phyloP scores from a whole-genome alignment of 2,329 filamentous ascomycete species.

The Monilinia vaccinii-corymbosi region DNA sequence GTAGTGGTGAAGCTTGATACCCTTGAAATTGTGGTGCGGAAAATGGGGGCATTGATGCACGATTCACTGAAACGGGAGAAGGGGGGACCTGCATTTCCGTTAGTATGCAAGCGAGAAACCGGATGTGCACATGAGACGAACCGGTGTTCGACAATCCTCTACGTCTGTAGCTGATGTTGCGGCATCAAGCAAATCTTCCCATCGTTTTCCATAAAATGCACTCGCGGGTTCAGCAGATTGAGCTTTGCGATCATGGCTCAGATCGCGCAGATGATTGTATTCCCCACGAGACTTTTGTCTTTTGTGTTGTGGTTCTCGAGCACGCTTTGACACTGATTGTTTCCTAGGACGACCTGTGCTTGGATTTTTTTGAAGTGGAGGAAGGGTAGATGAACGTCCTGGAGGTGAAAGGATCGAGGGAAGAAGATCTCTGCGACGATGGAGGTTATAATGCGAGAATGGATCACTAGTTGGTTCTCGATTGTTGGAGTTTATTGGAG shows the following conservation, averaged over 20 bases:
- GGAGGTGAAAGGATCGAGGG: slow-evolving; percentile 79
- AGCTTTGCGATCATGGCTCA: slow-evolving; percentile 68
- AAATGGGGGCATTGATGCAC: slow-evolving; percentile 53
- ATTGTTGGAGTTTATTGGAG: slow-evolving; percentile 52
- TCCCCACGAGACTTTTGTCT: slow-evolving; percentile 64
- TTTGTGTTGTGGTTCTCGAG: slow-evolving; percentile 68
- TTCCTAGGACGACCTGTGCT: slow-evolving; percentile 70
- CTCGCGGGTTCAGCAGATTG: slow-evolving; percentile 74
- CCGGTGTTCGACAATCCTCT: slow-evolving; percentile 83
- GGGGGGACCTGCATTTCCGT: slow-evolving; percentile 47
- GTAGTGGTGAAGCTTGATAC: slow-evolving; percentile 83
- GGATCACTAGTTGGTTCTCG: slow-evolving; percentile 55
- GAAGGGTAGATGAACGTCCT: slow-evolving; percentile 78
- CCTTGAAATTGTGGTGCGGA: slow-evolving; percentile 51
- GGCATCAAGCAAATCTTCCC: slow-evolving; percentile 94
- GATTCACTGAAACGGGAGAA: slow-evolving; percentile 54
- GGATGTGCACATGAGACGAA: slow-evolving; percentile 38
- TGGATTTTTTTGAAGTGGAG: slow-evolving; percentile 67
- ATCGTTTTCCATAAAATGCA: slow-evolving; percentile 58
- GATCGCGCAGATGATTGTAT: slow-evolving; percentile 56
- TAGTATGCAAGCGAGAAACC: slow-evolving; percentile 3
- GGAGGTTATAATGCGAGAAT: slow-evolving; percentile 51
- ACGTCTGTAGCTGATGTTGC: slow-evolving; percentile 84
- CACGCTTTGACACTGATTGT: slow-evolving; percentile 74
- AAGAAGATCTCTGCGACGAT: slow-evolving; percentile 62